Evolutionary conservation across 345 rosid species (phyloP), one percentile per base, ranked within the genome.

Genomic region (Salix arbutifolia): DNA sequence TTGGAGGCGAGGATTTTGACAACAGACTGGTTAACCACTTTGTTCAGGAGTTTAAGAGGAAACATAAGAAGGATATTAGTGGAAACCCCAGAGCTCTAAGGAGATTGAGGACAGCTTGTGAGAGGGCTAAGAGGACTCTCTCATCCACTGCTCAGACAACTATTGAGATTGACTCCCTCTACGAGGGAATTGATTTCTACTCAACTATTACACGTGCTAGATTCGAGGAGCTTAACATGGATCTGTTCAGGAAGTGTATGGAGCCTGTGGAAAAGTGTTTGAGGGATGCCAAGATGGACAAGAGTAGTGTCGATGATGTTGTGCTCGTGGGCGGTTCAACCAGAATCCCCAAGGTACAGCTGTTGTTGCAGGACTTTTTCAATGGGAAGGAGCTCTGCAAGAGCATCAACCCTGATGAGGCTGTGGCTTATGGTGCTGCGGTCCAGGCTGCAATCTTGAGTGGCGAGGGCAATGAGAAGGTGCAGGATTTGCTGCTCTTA

Each of bases 81-180:
- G 73, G 83, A 38, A 75, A 75, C 42, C 83, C 83, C 1, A 80
- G 83, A 70, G 83, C 80, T 2, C 74, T 80, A 0, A 48, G 83
- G 80, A 76, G 77, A 70, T 50, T 80, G 77, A 76, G 83, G 38
- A 76, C 77, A 11, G 80, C 80, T 7, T 80, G 83, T 67, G 83
- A 81, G 46, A 81, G 80, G 33, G 83, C 80, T 0, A 81, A 81
- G 71, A 81, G 83, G 48, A 81, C 80, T 19, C 77, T 81, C 12
- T 81, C 83, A 12, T 81, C 83, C 4, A 81, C 80, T 12, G 77
- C 80, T 46, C 83, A 72, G 70, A 80, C 83, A 16, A 80, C 83
- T 0, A 76, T 80, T 2, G 83, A 76, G 60, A 80, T 80, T 1
- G 83, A 80, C 30, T 76, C 83, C 4, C 35, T 80, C 30, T 80